Conservation (phyloP, 495 filamentous ascomycete genomes). For the Penicillium tannophilum region DNA sequence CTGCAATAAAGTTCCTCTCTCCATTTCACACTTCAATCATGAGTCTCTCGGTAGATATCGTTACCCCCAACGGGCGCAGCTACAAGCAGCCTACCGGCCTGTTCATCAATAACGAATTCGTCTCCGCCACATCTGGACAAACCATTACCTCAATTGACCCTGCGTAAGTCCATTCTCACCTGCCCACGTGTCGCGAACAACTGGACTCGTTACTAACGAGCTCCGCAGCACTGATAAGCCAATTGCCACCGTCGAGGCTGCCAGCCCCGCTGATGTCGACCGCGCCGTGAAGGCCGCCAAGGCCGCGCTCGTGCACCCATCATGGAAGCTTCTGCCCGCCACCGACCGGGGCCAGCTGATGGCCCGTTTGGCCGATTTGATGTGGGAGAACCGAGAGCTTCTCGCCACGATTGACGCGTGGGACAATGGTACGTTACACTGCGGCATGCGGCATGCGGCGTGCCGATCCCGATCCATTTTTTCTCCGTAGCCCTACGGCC, state of each 20-base stretch:
- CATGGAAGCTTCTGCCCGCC: conserved; percentile 75
- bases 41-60: conserved; percentile 61
- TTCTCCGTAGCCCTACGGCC: not conserved
- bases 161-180: conserved; percentile 26
- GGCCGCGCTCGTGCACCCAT: conserved; percentile 71
- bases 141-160: conserved; percentile 81
- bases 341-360: conserved; percentile 78
- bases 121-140: conserved; percentile 68
- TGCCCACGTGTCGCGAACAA: too few relatives aligned
- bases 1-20: not conserved
- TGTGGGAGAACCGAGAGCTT: conserved; percentile 66
- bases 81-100: conserved; percentile 80
- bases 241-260: conserved; percentile 84
- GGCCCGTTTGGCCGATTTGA: conserved; percentile 70
- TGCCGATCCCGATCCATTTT: conserved; percentile 1
- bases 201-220: conserved; percentile 39
- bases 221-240: conserved; percentile 74
- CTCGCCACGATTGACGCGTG: conserved; percentile 92
- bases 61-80: conserved; percentile 83
- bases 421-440: conserved; percentile 69
- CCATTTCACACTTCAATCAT: not conserved
- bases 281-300: conserved; percentile 79
- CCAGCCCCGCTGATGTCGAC: conserved; percentile 78
- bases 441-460: not conserved
- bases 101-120: conserved; percentile 95